phyloP scores from a whole-genome alignment of 345 rosid genomes.

The Carallia brachiata region DNA sequence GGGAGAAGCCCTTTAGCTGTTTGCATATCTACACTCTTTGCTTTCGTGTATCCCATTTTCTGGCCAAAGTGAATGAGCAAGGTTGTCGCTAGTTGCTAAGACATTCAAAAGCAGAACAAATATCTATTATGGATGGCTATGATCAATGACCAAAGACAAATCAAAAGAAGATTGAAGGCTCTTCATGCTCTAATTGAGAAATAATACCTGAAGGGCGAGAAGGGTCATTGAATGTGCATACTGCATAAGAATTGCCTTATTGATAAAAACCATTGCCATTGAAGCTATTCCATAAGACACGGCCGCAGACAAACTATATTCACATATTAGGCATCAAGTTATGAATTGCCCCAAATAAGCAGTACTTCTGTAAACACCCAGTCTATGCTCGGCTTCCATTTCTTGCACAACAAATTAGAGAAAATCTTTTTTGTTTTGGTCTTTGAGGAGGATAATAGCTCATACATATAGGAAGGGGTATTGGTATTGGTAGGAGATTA shows the following conservation, averaged over 20 bases:
- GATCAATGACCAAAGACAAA: constrained; percentile 6
- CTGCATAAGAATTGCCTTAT: constrained; percentile 88
- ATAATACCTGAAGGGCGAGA: constrained; percentile 75
- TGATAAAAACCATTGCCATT: constrained; percentile 98
- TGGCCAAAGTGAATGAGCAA: constrained; percentile 79
- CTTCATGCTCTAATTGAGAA: neutral
- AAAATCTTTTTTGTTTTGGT: too few relatives aligned
- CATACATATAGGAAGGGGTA: too few relatives aligned
- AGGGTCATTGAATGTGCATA: constrained; percentile 82
- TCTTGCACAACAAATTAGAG: too few relatives aligned
- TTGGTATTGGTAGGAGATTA: too few relatives aligned
- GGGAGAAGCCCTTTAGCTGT: constrained; percentile 81
- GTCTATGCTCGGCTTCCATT: too few relatives aligned
- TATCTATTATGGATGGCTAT: constrained; percentile 6
- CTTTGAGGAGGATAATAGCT: too few relatives aligned
- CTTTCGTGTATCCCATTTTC: constrained; percentile 60
- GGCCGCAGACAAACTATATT: constrained; percentile 70
- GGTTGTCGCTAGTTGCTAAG: constrained; percentile 82
- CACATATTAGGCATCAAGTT: too few relatives aligned
- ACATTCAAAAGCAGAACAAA: constrained; percentile 19
- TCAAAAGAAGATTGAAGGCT: neutral
- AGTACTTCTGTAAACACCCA: too few relatives aligned
- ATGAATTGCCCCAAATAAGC: too few relatives aligned
- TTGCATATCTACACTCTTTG: constrained; percentile 52
- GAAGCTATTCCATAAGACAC: constrained; percentile 88